phyloP scores from a whole-genome alignment of 2,329 filamentous ascomycete species.

The Lasiodiplodia sp. region DNA sequence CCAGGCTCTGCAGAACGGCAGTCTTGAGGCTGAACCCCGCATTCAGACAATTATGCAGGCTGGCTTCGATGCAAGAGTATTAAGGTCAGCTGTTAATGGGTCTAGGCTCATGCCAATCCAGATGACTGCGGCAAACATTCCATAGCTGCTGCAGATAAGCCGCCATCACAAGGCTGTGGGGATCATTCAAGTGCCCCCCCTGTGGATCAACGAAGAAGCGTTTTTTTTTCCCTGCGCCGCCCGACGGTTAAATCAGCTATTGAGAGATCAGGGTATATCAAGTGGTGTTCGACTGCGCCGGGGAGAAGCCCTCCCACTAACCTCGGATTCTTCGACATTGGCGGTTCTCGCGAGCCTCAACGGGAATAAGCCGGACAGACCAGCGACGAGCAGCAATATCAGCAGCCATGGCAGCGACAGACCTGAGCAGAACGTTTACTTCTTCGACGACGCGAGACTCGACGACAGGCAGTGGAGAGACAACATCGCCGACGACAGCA shows the following conservation, averaged over 20 bases:
- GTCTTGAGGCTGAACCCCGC: constrained; percentile 13
- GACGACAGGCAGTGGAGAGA: background rate
- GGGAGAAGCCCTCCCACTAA: background rate
- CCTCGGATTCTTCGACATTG: background rate
- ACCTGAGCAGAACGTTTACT: background rate
- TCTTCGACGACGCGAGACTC: background rate
- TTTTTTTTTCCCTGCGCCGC: background rate
- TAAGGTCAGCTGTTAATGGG: background rate
- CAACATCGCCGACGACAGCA: background rate
- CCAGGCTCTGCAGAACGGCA: background rate
- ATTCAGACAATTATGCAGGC: background rate
- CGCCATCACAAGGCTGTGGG: background rate
- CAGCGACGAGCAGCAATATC: background rate
- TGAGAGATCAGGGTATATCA: background rate
- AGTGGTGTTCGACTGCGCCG: background rate
- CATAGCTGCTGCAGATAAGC: constrained; percentile 12
- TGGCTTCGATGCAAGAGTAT: background rate
- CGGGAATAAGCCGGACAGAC: background rate
- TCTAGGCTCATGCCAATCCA: background rate
- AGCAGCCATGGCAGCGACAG: background rate
- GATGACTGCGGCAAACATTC: background rate
- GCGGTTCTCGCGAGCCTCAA: background rate
- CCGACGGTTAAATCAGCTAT: background rate
- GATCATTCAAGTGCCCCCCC: background rate
- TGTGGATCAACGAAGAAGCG: background rate